Base-by-base conservation (phyloP, 148 eudicot species). In the Hydrangea macrophylla region DNA sequence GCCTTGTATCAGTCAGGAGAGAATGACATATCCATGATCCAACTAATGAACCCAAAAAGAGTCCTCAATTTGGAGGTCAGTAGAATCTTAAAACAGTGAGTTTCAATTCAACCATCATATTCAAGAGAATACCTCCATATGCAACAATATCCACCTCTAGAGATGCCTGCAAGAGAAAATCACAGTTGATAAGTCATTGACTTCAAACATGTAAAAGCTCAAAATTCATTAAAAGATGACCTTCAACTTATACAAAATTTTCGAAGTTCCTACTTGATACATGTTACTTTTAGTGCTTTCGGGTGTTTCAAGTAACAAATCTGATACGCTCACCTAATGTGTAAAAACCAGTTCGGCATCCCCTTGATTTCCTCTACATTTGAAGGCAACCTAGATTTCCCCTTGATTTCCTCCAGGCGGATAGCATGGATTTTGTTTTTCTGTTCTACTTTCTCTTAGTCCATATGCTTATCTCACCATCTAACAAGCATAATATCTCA, bases 101-200 rank as follows among this genome's bases (percentile, higher is more conserved):
- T 7, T 36, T 12, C 33, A 53, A 10, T 33, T 33, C 59, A 32
- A 24, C 2, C 28, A 26, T 32, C 40, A 33, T 32, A 48, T 54
- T 18, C 27, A 35, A 18, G 58, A 13, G 44, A 54, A 54, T 78
- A 93, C 98, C 98, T 82, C 98, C 98, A 70, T 90, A 90, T 24
- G 98, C 98, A 57, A 93, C 88, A 64, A 93, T 88, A 72, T 93
- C 98, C 73, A 93, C 98, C 78, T 88, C 79, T 30, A 94, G 73
- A 70, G 75, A 69, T 67, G 91, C 97, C 96, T 93, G 81, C 70
- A 55, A 80, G 27, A 62, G n/a, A 58, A 73, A 50, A 45, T 10
- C 42, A 36, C 56, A 64, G 55, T 2, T 28, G 53, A 63, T 40
- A 62, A 23, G 1, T 60, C 36, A 56, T 12, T 40, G 26, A 28